Evolutionary conservation across 83 land plant species (phyloP).

Genomic region (Picea abies): DNA sequence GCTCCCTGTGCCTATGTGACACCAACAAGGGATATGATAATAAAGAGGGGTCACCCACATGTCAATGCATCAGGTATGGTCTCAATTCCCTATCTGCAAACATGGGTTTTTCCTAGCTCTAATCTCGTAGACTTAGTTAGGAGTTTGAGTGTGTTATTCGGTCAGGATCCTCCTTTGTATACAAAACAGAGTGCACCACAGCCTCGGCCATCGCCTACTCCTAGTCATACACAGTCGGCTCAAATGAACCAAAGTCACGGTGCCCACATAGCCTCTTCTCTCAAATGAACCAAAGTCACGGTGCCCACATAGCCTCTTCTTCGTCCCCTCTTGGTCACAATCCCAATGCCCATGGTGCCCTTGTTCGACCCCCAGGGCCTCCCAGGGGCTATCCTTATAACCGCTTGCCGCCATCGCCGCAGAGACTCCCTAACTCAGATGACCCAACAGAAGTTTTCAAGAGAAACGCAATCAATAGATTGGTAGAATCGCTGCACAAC

Average conservation of each 20-base stretch:
- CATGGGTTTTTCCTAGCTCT: constrained; percentile 91
- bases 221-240: constrained; percentile 20
- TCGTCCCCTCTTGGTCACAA: constrained; percentile 10
- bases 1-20: constrained; percentile 80
- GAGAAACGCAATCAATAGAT: constrained; percentile 61
- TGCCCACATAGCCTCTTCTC: no score
- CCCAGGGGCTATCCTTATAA: constrained; percentile 27
- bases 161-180: constrained; percentile 87
- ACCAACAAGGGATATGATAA: constrained; percentile 91
- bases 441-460: constrained; percentile 68
- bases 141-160: constrained; percentile 58
- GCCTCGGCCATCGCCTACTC: constrained; percentile 39
- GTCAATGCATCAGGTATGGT: constrained; percentile 90
- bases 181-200: constrained; percentile 49
- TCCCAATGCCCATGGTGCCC: constrained; percentile 17
- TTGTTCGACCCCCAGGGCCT: constrained; percentile 6
- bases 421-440: constrained; percentile 36
- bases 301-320: constrained; percentile 9
- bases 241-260: constrained; percentile 15
- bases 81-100: constrained; percentile 64
- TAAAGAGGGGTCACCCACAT: constrained; percentile 78
- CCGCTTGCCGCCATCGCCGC: constrained; percentile 33
- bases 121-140: constrained; percentile 81
- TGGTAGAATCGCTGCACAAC: constrained; percentile 52
- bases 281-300: constrained; percentile 14